A percentile compares a stretch with the other conserved stretches of the same genome.
phyloP scores from a whole-genome alignment of 169 alveolate species.

The Blepharisma undulans region DNA sequence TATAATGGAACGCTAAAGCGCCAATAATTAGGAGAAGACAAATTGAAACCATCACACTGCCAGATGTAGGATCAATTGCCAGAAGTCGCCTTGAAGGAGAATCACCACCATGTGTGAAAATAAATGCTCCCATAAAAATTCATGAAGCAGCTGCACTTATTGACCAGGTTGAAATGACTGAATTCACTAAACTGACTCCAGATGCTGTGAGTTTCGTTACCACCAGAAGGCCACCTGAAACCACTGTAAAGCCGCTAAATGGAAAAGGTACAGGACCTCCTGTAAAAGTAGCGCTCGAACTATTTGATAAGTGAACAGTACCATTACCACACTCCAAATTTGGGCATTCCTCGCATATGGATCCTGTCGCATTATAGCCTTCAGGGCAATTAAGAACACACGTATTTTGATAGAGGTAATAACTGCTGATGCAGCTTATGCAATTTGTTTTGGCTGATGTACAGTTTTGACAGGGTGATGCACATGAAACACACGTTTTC shows the following conservation, averaged over 20 bases:
- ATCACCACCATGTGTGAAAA: not conserved
- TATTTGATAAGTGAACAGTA: not conserved
- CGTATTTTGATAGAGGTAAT: not conserved
- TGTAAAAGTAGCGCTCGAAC: not conserved
- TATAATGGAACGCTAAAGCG: not conserved
- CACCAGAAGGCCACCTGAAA: not conserved
- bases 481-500: not conserved
- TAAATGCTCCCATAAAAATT: not conserved
- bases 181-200: constrained; percentile 24
- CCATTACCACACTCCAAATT: not conserved
- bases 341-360: not conserved
- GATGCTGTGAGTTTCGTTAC: constrained; percentile 21
- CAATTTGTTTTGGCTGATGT: not conserved
- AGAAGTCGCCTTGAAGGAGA: not conserved
- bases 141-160: not conserved
- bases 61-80: not conserved
- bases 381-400: not conserved
- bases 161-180: constrained; percentile 17
- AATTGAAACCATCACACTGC: not conserved
- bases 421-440: not conserved
- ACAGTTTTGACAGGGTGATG: not conserved
- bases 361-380: not conserved
- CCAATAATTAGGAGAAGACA: not conserved
- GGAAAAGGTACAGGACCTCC: constrained; percentile 30
- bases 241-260: not conserved